Conservation (phyloP, 495 filamentous ascomycete species). For the Pseudomonodictys pantanalensis region DNA sequence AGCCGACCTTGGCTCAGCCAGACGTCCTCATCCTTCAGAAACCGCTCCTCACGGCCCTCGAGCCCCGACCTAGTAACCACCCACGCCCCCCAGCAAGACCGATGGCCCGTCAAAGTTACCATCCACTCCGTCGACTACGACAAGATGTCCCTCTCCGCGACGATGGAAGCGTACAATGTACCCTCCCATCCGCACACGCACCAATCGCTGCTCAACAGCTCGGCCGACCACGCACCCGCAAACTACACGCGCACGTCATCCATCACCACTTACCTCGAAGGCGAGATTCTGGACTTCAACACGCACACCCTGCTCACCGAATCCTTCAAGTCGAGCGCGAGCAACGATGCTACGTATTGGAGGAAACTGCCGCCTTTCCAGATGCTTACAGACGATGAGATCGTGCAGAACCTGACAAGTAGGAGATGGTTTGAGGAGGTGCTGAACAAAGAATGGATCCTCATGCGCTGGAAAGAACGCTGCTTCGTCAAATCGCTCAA, state of each 20-base stretch:
- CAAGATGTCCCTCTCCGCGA: slow-evolving; percentile 65
- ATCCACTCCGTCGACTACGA: slow-evolving; percentile 65
- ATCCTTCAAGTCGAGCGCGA: slow-evolving; percentile 58
- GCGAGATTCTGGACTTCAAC: slow-evolving; percentile 74
- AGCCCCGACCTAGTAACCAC: slow-evolving; percentile 16
- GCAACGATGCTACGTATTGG: slow-evolving; percentile 69
- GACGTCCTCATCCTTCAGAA: slow-evolving; percentile 18
- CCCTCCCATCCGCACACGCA: slow-evolving; percentile 43
- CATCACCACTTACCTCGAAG: slow-evolving; percentile 72
- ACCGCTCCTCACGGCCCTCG: slow-evolving; percentile 1
- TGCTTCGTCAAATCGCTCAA: slow-evolving; percentile 59
- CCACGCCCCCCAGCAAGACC: slow-evolving; percentile 49
- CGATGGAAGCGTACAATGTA: slow-evolving; percentile 79
- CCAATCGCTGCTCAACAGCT: slow-evolving; percentile 18
- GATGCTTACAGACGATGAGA: slow-evolving; percentile 55
- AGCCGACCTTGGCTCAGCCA: slow-evolving; percentile 38
- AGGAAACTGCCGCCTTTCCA: slow-evolving; percentile 66
- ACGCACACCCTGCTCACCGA: slow-evolving; percentile 66
- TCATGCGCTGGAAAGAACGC: slow-evolving; percentile 81
- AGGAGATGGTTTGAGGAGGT: slow-evolving; percentile 54
- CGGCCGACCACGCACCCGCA: slow-evolving; percentile 9
- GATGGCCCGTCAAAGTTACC: slow-evolving; percentile 71
- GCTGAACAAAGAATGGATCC: slow-evolving; percentile 59
- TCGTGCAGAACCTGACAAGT: slow-evolving; percentile 58
- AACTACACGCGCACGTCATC: slow-evolving; percentile 55